Evolutionary conservation across 2,329 filamentous ascomycete genomes (phyloP), one percentile per base, ranked within the genome.

Genomic region (Phoma sp.): DNA sequence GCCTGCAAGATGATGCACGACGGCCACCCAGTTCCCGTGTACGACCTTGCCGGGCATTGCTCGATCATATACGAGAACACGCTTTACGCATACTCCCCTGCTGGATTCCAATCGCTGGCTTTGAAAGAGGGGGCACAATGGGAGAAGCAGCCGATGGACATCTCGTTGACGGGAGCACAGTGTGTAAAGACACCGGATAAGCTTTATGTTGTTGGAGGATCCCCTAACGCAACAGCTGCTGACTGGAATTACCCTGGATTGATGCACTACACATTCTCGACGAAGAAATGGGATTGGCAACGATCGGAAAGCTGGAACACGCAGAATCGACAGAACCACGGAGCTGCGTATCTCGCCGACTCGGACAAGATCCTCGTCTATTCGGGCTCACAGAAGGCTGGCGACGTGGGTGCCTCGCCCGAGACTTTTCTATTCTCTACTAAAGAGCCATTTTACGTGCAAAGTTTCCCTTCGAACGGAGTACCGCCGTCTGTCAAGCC

Each of bases 151-250:
- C 68, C 81, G 0, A 82, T 82, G 71, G 91, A 90, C 43, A 82
- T 87, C 57, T 79, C 86, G 14, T 89, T 96, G 22, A 86, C 84
- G 1, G 90, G 89, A 40, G 90, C 84, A 36, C 85, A 86, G 6
- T 98, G 93, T 75, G 89, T 96, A 22, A 87, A 86, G 50, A 87
- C 86, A 33, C 83, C 82, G 23, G 81, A 88, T 4, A 89, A 83
- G 24, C 81, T 97, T 27, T 96, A 89, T 70, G 82, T 97, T 41
- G 86, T 98, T 33, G 93, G 93, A 64, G 93, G 93, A 48, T 69
- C 73, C 14, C 61, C 65, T 25, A 75, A 73, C 29, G 69, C 61
- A 43, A 74, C 74, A 6, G 68, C 66, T 8, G 58, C 66, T 8
- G 51, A 54, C 3, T 72, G 81, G 53, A 76, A 80, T 13, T 96